These are phyloP conservation scores for Phaseolus coccineus DNA, from an alignment of 331 rosid genomes.

Conservation along the genomic window DNA sequence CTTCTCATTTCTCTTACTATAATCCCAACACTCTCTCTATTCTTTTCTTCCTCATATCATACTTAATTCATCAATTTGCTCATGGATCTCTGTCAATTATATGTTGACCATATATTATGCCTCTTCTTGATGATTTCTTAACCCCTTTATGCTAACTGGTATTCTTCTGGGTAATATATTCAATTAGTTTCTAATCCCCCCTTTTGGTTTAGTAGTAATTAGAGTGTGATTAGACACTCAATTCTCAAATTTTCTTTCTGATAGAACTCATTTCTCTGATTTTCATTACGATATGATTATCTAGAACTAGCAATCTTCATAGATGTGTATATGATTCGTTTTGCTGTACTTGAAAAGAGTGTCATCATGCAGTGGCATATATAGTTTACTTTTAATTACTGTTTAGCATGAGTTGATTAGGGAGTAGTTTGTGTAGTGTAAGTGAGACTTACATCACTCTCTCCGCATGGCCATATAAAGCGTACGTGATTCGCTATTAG, in stretches of 20 bases:
- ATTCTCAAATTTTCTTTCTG: not conserved
- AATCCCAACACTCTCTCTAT: not conserved
- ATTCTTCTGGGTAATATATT: not conserved
- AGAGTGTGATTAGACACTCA: not conserved
- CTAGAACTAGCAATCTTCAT: not conserved
- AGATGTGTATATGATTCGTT: not conserved
- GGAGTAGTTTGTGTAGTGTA: not conserved
- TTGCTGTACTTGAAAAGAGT: not conserved
- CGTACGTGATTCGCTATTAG: constrained; percentile 34
- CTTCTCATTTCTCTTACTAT: not conserved
- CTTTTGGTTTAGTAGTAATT: not conserved
- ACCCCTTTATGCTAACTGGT: not conserved
- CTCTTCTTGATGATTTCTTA: not conserved
- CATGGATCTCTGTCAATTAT: constrained; percentile 1
- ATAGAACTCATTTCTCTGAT: too few species aligned
- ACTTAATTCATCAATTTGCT: not conserved
- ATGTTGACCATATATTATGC: not conserved
- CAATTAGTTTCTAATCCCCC: not conserved
- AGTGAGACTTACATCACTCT: not conserved
- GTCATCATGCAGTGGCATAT: constrained; percentile 15
- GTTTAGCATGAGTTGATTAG: not conserved
- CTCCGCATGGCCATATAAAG: constrained; percentile 34
- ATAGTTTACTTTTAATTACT: not conserved
- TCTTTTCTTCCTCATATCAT: not conserved
- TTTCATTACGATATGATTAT: not conserved